phyloP scores from a whole-genome alignment of 73 alveolate genomes.

The Paramecium caudatum region DNA sequence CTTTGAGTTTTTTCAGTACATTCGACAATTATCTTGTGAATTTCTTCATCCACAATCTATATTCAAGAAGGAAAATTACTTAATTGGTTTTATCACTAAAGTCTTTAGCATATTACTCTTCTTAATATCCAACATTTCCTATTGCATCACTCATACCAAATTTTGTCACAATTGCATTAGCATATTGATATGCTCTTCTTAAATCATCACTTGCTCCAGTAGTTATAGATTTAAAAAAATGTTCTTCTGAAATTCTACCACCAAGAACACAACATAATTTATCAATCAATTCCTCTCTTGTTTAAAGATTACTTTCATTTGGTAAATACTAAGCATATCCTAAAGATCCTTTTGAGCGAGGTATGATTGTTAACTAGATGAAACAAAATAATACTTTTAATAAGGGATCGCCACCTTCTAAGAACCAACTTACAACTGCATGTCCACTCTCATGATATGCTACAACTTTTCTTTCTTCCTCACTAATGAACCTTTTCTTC shows the following conservation, averaged over 20 bases:
- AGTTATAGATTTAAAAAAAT: constrained; percentile 81
- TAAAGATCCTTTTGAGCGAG: constrained; percentile 87
- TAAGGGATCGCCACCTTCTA: constrained; percentile 90
- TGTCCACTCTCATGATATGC: constrained; percentile 90
- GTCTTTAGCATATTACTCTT: constrained; percentile 76
- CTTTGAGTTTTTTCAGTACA: constrained; percentile 76
- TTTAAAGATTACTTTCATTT: constrained; percentile 79
- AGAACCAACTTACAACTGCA: constrained; percentile 89
- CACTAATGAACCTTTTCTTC: constrained; percentile 69
- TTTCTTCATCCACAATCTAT: constrained; percentile 83
- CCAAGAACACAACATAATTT: constrained; percentile 84
- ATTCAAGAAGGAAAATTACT: neutral
- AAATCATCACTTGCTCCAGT: constrained; percentile 90
- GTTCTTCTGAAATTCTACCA: constrained; percentile 85
- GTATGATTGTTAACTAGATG: constrained; percentile 78
- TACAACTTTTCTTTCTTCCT: constrained; percentile 79
- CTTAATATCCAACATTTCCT: constrained; percentile 78
- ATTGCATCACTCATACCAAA: constrained; percentile 82
- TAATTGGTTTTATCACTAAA: constrained; percentile 79
- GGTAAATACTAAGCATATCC: constrained; percentile 89
- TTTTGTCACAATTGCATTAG: constrained; percentile 80
- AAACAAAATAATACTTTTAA: constrained; percentile 55
- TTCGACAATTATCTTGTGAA: constrained; percentile 71
- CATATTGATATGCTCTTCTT: constrained; percentile 78
- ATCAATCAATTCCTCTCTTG: constrained; percentile 81